phyloP scores from a whole-genome alignment of 768 basidiomycete genomes.

The Filobasidium wieringae region DNA sequence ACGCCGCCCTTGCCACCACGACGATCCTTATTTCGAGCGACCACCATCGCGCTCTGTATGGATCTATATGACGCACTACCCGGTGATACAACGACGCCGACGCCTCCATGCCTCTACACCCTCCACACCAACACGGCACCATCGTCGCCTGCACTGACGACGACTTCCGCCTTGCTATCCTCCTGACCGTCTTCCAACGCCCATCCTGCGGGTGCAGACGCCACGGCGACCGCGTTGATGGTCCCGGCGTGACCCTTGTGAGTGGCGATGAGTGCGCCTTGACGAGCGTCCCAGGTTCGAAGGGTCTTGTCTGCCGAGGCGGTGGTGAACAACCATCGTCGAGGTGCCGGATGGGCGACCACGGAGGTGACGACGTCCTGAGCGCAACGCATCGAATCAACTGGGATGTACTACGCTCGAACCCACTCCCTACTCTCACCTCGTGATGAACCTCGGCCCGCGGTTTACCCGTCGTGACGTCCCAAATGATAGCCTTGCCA shows the following conservation, averaged over 20 bases:
- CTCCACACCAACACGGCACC: constrained; percentile 65
- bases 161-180: constrained; percentile 43
- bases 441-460: constrained; percentile 70
- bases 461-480: constrained; percentile 71
- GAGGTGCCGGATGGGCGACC: constrained; percentile 60
- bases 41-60: too few species aligned
- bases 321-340: constrained; percentile 65
- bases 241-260: constrained; percentile 73
- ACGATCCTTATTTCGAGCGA: too few species aligned
- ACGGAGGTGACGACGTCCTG: constrained; percentile 82
- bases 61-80: too few species aligned
- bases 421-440: constrained; percentile 49
- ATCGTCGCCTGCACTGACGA: constrained; percentile 86
- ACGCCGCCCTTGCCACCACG: too few species aligned
- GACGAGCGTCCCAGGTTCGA: constrained; percentile 85
- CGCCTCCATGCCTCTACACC: constrained; percentile 26
- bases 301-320: constrained; percentile 76
- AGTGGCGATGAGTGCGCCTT: constrained; percentile 61
- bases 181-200: constrained; percentile 8
- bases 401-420: not conserved
- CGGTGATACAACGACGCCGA: too few species aligned
- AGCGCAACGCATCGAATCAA: not conserved
- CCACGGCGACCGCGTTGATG: constrained; percentile 63
- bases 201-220: constrained; percentile 36
- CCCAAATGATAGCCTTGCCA: constrained; percentile 90